Base-by-base conservation (phyloP, 1,139 yeast genomes). In the Yamadazyma epiphylla region DNA sequence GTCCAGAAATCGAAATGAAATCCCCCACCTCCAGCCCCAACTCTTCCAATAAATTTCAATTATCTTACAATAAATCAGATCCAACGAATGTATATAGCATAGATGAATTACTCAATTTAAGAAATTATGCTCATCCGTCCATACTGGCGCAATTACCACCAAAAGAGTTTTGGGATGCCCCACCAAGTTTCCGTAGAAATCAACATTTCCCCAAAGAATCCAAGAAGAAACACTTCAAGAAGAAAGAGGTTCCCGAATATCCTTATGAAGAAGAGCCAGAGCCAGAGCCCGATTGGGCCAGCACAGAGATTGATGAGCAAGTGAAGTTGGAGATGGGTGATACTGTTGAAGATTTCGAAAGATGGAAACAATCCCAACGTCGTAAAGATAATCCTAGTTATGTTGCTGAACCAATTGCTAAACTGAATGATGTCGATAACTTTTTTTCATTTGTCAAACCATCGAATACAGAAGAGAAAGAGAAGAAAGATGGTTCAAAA, bases 261-360 rank as follows among this genome's bases (percentile, higher is more conserved):
- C 44, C 60, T 31, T 67, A 60, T 9, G 70, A 66, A 10, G 7
- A 17, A 7, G 10, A 17, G 7, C 20, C 20, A 7, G 74, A 66
- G 29, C 60, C 47, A n/a, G 62, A 61, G 5, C 77, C 78, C 0
- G 78, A 70, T 33, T 77, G 81, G 81, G 68, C 70, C 43, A 47
- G 65, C 7, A 64, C 53, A 2, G 63, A 59, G 13, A 31, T 54
- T 43, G 37, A 48, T 46, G 43, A 69, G 53, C 49, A 33, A 55
- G 29, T 30, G 52, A 63, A 33, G 55, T 70, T 54, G 27, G 60
- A 60, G 32, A 68, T 71, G 61, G 79, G 79, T 12, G 77, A 72
- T 37, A 70, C 84, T 2, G 80, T 77, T 13, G 78, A 77, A 32
- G 91, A 81, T 45, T 82, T 82, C 48, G 88, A 80, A 49, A 65